A percentile compares a stretch with the other conserved stretches of the same genome.
Conservation (phyloP, 1,139 yeast genomes). For the Suhomyces bribrorum region DNA sequence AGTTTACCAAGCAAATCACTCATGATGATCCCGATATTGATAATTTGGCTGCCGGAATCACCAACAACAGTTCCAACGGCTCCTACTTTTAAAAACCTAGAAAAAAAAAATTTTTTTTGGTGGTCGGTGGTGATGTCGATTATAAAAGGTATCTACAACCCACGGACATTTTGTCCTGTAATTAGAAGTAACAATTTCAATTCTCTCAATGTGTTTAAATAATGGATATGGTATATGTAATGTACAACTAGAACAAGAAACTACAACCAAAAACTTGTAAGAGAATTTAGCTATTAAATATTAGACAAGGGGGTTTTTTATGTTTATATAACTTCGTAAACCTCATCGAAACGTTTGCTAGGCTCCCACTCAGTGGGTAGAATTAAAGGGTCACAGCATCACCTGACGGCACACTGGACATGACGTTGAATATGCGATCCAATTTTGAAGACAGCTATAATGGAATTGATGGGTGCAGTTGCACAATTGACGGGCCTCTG, state of each 20-base stretch:
- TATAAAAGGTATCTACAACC: too few species aligned
- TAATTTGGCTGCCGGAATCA: slow-evolving; percentile 34
- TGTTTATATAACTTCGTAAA: too few species aligned
- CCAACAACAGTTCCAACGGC: slow-evolving; percentile 21
- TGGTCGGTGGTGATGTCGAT: too few species aligned
- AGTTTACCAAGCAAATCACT: slow-evolving; percentile 28
- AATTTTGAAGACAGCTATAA: slow-evolving; percentile 43
- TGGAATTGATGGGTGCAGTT: slow-evolving; percentile 50
- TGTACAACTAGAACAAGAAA: not conserved
- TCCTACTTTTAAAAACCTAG: slow-evolving; percentile 18
- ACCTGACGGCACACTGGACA: slow-evolving; percentile 51
- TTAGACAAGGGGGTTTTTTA: too few species aligned
- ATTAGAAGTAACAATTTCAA: slow-evolving; percentile 2
- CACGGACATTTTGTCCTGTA: not conserved
- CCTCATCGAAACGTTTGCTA: too few species aligned
- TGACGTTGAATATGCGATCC: slow-evolving; percentile 43
- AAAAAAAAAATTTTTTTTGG: too few species aligned
- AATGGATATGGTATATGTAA: not conserved
- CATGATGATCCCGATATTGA: slow-evolving; percentile 36
- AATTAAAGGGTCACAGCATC: slow-evolving; percentile 1
- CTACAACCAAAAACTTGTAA: not conserved
- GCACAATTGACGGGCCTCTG: slow-evolving; percentile 25
- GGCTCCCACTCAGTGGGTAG: slow-evolving; percentile 1
- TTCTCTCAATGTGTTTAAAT: slow-evolving; percentile 10
- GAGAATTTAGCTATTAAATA: too few species aligned